A percentile compares a stretch with the other conserved stretches of the same genome.
These are phyloP conservation scores for Kazachstania psychrophila DNA, from an alignment of 805 yeast species.

Conservation along the genomic window DNA sequence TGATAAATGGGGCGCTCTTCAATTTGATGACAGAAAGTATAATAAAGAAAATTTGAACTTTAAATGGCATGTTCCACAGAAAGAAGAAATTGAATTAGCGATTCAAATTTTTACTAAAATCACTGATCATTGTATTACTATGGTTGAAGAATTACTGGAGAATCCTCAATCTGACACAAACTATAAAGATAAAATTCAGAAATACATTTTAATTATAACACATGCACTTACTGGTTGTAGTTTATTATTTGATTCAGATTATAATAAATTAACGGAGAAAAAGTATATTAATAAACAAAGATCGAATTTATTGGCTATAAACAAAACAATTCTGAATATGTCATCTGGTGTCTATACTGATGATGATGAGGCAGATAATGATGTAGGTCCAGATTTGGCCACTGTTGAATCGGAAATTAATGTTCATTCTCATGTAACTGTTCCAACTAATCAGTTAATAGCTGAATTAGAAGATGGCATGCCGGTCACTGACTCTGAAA, in stretches of 20 bases:
- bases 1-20: conserved; percentile 69
- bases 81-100: conserved; percentile 50
- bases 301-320: conserved; percentile 7
- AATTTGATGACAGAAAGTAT: conserved; percentile 46
- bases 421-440: not conserved
- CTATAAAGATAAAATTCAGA: conserved; percentile 45
- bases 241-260: conserved; percentile 65
- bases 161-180: conserved; percentile 16
- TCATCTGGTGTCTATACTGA: not conserved
- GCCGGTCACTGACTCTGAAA: conserved; percentile 32
- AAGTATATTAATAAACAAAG: conserved; percentile 16
- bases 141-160: conserved; percentile 32
- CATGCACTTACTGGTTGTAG: conserved; percentile 63
- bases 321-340: conserved; percentile 24
- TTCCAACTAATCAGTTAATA: not conserved
- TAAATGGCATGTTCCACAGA: conserved; percentile 68
- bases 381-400: not conserved
- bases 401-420: not conserved
- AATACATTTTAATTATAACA: conserved; percentile 47
- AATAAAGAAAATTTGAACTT: conserved; percentile 42
- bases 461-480: conserved; percentile 30
- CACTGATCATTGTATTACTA: conserved; percentile 35
- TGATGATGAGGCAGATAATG: not conserved
- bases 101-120: conserved; percentile 47
- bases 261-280: conserved; percentile 33